A percentile compares a stretch with the other conserved stretches of the same genome.
Evolutionary conservation across 2,329 filamentous ascomycete species (phyloP).

Genomic region (Aspergillus fructus): DNA sequence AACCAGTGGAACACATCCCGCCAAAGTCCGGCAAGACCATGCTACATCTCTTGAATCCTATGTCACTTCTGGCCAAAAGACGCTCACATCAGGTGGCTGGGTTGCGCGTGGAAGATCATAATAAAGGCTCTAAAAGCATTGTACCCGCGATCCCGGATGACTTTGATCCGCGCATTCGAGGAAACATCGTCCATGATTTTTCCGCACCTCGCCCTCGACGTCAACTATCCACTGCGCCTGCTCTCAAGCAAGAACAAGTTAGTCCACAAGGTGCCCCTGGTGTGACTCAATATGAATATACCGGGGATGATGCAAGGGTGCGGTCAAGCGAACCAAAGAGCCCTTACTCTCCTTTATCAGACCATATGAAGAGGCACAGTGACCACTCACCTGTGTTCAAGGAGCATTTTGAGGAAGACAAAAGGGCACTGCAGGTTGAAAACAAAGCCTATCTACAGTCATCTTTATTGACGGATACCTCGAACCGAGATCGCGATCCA

Average conservation of each 20-base stretch:
- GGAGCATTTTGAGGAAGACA: constrained; percentile 59
- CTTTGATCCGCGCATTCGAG: constrained; percentile 63
- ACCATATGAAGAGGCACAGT: constrained; percentile 33
- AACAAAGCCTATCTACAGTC: constrained; percentile 46
- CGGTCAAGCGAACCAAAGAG: constrained; percentile 10
- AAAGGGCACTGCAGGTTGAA: constrained; percentile 39
- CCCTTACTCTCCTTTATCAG: constrained; percentile 17
- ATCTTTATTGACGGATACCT: constrained; percentile 32
- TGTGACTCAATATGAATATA: constrained; percentile 9
- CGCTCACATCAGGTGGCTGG: constrained; percentile 54
- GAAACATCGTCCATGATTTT: constrained; percentile 65
- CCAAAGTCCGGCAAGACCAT: constrained; percentile 48
- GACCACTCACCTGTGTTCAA: constrained; percentile 60
- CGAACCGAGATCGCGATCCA: constrained; percentile 28
- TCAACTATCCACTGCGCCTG: constrained; percentile 29
- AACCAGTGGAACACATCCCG: constrained; percentile 28
- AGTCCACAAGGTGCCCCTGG: constrained; percentile 14
- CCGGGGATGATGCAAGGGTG: constrained; percentile 8
- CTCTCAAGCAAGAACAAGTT: constrained; percentile 15
- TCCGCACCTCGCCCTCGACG: constrained; percentile 56
- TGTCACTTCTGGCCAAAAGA: constrained; percentile 58
- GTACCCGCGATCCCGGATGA: constrained; percentile 57
- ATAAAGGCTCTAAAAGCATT: constrained; percentile 49
- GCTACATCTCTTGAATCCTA: constrained; percentile 60
- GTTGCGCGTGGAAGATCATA: constrained; percentile 50